phyloP scores from a whole-genome alignment of 345 rosid genomes.

The Ricinus communis region DNA sequence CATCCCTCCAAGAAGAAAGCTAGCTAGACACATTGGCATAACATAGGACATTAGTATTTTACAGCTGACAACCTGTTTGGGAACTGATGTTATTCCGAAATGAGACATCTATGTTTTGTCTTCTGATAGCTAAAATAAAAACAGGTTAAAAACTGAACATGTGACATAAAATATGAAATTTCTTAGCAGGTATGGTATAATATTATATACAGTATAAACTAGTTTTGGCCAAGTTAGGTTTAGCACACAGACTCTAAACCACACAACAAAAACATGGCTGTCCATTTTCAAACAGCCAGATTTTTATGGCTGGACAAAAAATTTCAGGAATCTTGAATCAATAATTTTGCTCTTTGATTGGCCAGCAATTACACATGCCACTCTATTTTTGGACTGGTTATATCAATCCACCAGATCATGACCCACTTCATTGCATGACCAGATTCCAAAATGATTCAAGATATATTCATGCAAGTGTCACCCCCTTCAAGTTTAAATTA shows the following conservation, averaged over 20 bases:
- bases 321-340: neutral
- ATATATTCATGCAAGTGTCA: neutral
- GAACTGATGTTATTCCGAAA: neutral
- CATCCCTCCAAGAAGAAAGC: neutral
- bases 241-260: slow-evolving; percentile 1
- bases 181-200: neutral
- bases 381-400: neutral
- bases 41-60: neutral
- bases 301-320: neutral
- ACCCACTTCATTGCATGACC: neutral
- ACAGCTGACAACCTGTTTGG: neutral
- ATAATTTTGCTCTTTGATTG: slow-evolving; percentile 7
- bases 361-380: neutral
- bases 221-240: slow-evolving; percentile 3
- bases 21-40: neutral
- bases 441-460: neutral
- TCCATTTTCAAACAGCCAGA: too few relatives aligned
- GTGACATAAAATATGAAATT: neutral
- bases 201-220: too few relatives aligned
- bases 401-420: neutral
- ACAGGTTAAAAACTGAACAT: neutral
- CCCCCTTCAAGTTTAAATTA: neutral
- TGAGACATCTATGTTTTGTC: neutral
- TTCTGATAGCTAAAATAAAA: neutral
- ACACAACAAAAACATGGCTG: neutral